Percentiles rank a stretch among this genome's conserved stretches.
Conservation (phyloP, 805 yeast species). For the Zygosaccharomyces pseudorouxii region DNA sequence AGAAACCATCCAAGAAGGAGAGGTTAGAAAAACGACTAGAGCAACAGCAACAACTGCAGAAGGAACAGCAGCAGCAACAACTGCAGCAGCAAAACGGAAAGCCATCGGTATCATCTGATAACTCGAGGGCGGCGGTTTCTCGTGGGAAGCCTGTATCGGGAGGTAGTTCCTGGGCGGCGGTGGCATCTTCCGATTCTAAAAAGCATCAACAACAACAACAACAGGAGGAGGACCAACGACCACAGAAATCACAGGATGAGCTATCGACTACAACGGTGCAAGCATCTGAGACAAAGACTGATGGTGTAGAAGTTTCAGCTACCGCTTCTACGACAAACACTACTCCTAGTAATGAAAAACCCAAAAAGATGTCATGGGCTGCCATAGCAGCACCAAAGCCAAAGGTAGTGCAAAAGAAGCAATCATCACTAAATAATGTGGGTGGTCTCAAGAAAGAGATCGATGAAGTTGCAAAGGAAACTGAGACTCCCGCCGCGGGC, state of each 20-base stretch:
- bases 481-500: constrained; percentile 28
- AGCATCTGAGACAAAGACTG: constrained; percentile 7
- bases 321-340: constrained; percentile 23
- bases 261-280: background rate
- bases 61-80: constrained; percentile 14
- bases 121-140: constrained; percentile 26
- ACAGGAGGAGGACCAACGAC: constrained; percentile 4
- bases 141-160: constrained; percentile 27
- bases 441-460: constrained; percentile 37
- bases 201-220: constrained; percentile 9
- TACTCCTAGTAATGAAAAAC: constrained; percentile 16
- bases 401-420: constrained; percentile 32
- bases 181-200: constrained; percentile 26
- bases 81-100: constrained; percentile 19
- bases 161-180: constrained; percentile 39
- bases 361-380: constrained; percentile 57
- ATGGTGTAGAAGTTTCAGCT: constrained; percentile 6
- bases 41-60: constrained; percentile 21
- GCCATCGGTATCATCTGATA: constrained; percentile 21
- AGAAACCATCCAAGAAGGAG: constrained; percentile 57
- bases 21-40: constrained; percentile 36
- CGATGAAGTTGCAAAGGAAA: constrained; percentile 24
- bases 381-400: constrained; percentile 59
- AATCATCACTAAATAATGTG: constrained; percentile 29
- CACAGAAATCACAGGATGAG: background rate